phyloP scores from a whole-genome alignment of 257 asterid species.

The Mentha longifolia region DNA sequence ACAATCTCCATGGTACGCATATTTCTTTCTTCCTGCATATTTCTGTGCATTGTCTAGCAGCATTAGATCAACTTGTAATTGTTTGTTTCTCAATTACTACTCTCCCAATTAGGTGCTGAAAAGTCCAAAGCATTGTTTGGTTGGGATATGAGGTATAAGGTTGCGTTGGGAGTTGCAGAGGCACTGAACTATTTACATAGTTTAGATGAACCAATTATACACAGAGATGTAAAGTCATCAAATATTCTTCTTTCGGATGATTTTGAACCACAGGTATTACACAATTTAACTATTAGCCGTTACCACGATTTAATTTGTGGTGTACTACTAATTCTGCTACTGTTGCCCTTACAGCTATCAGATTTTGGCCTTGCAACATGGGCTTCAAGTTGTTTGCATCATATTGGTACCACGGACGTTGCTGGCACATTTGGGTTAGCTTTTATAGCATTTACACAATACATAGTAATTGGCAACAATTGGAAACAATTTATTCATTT shows the following conservation, averaged over 20 bases:
- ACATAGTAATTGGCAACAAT: constrained; percentile 20
- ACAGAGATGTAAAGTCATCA: constrained; percentile 94
- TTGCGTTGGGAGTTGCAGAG: constrained; percentile 89
- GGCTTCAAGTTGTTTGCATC: constrained; percentile 67
- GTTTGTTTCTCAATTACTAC: constrained; percentile 27
- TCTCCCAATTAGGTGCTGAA: constrained; percentile 48
- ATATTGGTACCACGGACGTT: constrained; percentile 60
- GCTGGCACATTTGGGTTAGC: constrained; percentile 98
- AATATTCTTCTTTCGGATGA: constrained; percentile 84
- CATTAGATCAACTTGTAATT: constrained; percentile 8
- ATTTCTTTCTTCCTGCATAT: constrained; percentile 28
- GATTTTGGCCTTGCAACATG: constrained; percentile 92
- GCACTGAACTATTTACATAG: constrained; percentile 79
- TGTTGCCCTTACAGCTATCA: constrained; percentile 58
- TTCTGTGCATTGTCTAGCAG: constrained; percentile 7
- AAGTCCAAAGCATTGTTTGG: constrained; percentile 47
- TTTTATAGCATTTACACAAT: constrained; percentile 24
- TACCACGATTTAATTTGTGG: constrained; percentile 4
- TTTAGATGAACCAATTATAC: constrained; percentile 64
- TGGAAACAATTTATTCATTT: constrained; percentile 10
- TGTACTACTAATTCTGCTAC: neutral
- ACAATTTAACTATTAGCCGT: constrained; percentile 8
- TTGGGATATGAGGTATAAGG: constrained; percentile 80
- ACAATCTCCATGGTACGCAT: constrained; percentile 78
- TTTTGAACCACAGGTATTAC: constrained; percentile 81